Evolutionary conservation across 2,329 filamentous ascomycete genomes (phyloP).

Genomic region (Lithohypha guttulata): DNA sequence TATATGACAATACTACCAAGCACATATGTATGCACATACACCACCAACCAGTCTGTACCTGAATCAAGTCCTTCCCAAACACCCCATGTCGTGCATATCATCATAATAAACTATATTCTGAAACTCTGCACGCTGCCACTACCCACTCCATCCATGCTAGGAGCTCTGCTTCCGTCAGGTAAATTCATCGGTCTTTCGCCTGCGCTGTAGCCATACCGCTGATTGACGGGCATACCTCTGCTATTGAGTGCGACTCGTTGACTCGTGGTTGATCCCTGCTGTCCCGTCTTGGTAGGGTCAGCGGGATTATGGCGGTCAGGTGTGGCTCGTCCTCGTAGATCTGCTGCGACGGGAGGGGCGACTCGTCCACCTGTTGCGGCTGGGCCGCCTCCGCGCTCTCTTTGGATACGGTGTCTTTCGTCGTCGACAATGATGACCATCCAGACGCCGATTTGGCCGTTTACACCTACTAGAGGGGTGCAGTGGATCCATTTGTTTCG

Average conservation of each 20-base stretch:
- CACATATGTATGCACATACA: too few relatives aligned
- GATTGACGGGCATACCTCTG: background rate
- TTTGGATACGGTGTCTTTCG: conserved; percentile 28
- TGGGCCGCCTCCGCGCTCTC: background rate
- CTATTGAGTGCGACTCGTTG: background rate
- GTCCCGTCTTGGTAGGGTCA: background rate
- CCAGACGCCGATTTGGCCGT: conserved; percentile 63
- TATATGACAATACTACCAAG: too few relatives aligned
- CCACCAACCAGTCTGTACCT: too few relatives aligned
- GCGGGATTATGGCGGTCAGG: background rate
- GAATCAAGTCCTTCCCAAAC: too few relatives aligned
- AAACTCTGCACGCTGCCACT: too few relatives aligned
- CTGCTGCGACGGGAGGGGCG: conserved; percentile 1
- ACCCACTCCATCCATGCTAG: too few relatives aligned
- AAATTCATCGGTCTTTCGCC: too few relatives aligned
- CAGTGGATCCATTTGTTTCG: conserved; percentile 66
- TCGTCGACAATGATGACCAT: conserved; percentile 66
- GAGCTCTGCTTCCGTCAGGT: too few relatives aligned
- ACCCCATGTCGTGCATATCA: too few relatives aligned
- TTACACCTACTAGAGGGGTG: conserved; percentile 58
- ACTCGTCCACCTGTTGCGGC: background rate
- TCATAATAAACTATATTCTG: too few relatives aligned
- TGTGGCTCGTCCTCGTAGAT: background rate
- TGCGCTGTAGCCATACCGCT: conserved; percentile 2
- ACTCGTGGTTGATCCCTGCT: background rate